Evolutionary conservation across 176 grass and related monocot genomes (phyloP).

Genomic region (Avena insularis): DNA sequence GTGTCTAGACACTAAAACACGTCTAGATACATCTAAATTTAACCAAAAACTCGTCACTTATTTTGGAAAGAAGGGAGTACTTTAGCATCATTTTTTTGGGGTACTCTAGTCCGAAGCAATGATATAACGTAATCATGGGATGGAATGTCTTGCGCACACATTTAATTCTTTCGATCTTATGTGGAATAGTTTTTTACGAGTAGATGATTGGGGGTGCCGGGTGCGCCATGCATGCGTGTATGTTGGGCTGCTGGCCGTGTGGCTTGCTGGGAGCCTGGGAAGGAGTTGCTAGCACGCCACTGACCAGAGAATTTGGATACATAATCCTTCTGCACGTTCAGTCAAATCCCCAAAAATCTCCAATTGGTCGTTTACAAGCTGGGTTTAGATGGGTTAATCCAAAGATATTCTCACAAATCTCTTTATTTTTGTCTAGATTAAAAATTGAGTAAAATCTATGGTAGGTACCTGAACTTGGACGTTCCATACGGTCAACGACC

Average conservation of each 20-base stretch:
- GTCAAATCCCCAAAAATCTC: background rate
- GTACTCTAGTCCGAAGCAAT: slow-evolving; percentile 37
- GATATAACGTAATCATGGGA: slow-evolving; percentile 5
- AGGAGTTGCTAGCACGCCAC: background rate
- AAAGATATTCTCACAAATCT: too few species aligned
- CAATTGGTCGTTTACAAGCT: too few species aligned
- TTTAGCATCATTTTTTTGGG: slow-evolving; percentile 19
- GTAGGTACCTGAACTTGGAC: too few species aligned
- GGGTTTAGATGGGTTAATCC: too few species aligned
- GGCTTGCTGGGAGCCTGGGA: background rate
- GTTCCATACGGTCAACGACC: too few species aligned
- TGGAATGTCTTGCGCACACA: slow-evolving; percentile 20
- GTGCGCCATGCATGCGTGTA: background rate
- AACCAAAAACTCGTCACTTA: too few species aligned
- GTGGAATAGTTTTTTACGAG: background rate
- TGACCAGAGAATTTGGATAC: background rate
- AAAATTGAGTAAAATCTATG: too few species aligned
- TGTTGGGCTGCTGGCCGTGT: background rate
- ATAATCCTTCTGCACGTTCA: background rate
- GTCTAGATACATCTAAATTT: too few species aligned
- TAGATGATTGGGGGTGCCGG: background rate
- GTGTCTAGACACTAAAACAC: too few species aligned
- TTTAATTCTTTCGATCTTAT: background rate
- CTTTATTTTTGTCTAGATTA: too few species aligned
- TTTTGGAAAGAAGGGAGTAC: background rate